Conservation (phyloP, 2,329 filamentous ascomycete species). For the Aspergillus latus region DNA sequence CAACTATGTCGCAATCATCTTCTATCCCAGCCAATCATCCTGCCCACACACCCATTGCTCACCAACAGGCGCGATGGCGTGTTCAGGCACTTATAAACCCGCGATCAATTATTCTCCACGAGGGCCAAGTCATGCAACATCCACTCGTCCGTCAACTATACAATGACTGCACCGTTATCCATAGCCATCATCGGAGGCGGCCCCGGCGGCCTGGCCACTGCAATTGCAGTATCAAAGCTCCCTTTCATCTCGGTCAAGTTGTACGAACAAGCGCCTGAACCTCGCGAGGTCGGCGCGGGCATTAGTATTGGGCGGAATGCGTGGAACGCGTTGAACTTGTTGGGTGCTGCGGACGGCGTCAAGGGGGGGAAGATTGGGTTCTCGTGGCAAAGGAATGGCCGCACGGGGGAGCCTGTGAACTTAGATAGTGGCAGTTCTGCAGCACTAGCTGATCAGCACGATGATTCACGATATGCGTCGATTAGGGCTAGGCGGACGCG, state of each 20-base stretch:
- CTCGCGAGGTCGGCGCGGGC: slow-evolving; percentile 6
- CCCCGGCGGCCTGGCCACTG: too few relatives aligned
- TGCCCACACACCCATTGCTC: not conserved
- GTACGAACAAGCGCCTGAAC: slow-evolving; percentile 5
- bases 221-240: not conserved
- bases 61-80: not conserved
- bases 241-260: not conserved
- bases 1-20: not conserved
- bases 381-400: slow-evolving; percentile 8
- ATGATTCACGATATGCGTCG: not conserved
- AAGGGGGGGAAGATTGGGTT: not conserved
- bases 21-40: not conserved
- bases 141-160: too few relatives aligned
- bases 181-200: too few relatives aligned
- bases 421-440: not conserved
- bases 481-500: slow-evolving; percentile 10
- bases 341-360: slow-evolving; percentile 4
- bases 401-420: not conserved
- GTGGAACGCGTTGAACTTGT: slow-evolving; percentile 2
- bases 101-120: too few relatives aligned
- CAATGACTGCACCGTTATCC: too few relatives aligned
- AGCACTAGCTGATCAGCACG: rapidly evolving
- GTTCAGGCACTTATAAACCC: too few relatives aligned
- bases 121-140: too few relatives aligned
- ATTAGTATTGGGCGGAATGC: slow-evolving; percentile 7